Evolutionary conservation across 2,329 filamentous ascomycete genomes (phyloP), one percentile per base, ranked within the genome.

Genomic region (Aspergillus vadensis): DNA sequence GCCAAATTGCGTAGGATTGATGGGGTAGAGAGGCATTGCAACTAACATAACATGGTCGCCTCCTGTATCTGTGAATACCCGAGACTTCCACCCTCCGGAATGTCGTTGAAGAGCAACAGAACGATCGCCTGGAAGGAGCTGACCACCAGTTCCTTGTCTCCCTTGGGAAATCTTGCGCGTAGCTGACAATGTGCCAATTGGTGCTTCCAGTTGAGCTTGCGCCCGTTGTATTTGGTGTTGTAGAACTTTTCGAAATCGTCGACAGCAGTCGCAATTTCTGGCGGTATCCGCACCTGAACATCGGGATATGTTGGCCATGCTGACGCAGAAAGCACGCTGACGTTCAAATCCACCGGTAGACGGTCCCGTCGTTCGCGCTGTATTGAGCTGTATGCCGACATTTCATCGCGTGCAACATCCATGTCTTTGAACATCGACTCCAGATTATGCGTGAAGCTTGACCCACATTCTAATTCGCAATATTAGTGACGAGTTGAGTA

Each of bases 401-500:
- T 96, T 73, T 98, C 94, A 69, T 98, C 95, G 62, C 90, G 90
- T 12, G 91, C 91, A 19, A 97, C 84, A 72, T 97, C 93, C 76
- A 98, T 92, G 71, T 99, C 95, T 76, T 96, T 97, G 82, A 99
- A 99, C 95, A 99, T 99, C 64, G 94, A 91, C 77, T 99, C 96
- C 0, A 99, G 83, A 70, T 99, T 99, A 73, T 97, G 93, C 0
- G 95, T 99, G 74, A 99, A 98, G 68, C 87, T 91, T 14, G 91
- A 90, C 41, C 95, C 95, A 72, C 95, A 99, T 80, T 99, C 95
- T 79, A 61, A 5, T 32, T 9, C 8, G 4, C 10, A 25, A 15
- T 14, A 19, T 67, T 36, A 65, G 63, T 19, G 32, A n/a, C 36
- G 3, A n/a, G 5, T 8, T 15, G 6, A 23, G 38, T 23, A 21